A percentile compares a stretch with the other conserved stretches of the same genome.
These are phyloP conservation scores for Thymus quinquecostatus DNA, from an alignment of 257 asterid species.

Conservation along the genomic window DNA sequence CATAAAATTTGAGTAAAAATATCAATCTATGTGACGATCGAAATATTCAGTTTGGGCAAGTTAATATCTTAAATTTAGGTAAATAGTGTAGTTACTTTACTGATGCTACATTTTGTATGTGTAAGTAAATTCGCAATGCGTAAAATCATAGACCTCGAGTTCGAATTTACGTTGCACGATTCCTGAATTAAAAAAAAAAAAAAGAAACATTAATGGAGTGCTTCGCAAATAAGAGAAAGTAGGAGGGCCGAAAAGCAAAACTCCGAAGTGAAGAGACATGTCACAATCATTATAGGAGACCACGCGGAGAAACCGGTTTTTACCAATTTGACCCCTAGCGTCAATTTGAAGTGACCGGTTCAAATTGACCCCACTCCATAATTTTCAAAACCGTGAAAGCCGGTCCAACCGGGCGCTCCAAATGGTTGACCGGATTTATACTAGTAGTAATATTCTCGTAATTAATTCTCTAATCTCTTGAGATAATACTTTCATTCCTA, in stretches of 20 bases:
- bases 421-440: constrained; percentile 32
- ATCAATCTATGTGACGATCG: too few species aligned
- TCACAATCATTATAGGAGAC: constrained; percentile 61
- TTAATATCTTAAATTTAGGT: too few species aligned
- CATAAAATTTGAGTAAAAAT: too few species aligned
- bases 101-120: too few species aligned
- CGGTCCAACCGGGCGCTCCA: constrained; percentile 43
- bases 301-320: constrained; percentile 55
- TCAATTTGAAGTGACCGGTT: constrained; percentile 37
- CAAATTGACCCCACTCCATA: constrained; percentile 38
- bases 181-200: neutral
- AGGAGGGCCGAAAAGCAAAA: constrained; percentile 27
- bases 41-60: too few species aligned
- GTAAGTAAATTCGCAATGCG: too few species aligned
- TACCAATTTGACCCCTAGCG: constrained; percentile 46
- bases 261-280: constrained; percentile 18
- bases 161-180: too few species aligned
- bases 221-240: constrained; percentile 13
- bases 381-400: constrained; percentile 18
- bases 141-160: too few species aligned
- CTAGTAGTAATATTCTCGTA: neutral
- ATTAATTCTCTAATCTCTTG: constrained; percentile 29
- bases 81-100: too few species aligned
- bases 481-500: neutral
- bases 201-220: neutral